phyloP scores from a whole-genome alignment of 257 asterid genomes.

The Datura wrightii region DNA sequence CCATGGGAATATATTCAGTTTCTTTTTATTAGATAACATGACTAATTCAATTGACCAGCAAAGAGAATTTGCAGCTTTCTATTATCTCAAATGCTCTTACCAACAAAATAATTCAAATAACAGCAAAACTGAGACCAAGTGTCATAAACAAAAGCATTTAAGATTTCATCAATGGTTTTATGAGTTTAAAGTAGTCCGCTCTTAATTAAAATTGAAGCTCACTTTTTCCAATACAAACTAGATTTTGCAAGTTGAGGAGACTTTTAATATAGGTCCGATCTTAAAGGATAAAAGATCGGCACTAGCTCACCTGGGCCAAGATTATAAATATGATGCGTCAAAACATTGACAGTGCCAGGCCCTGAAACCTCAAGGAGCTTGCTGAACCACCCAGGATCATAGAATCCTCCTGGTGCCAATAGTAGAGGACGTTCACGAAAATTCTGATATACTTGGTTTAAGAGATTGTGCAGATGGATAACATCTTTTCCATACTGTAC shows the following conservation, averaged over 20 bases:
- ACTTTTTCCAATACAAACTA: background rate
- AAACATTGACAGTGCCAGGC: conserved; percentile 52
- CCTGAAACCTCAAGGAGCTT: conserved; percentile 75
- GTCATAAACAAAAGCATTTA: background rate
- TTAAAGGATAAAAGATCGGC: background rate
- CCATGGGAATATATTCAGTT: background rate
- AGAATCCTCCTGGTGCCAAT: conserved; percentile 95
- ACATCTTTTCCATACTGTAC: conserved; percentile 79
- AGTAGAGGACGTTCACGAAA: conserved; percentile 53
- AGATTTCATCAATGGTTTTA: conserved; percentile 2
- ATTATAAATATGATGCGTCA: conserved; percentile 88
- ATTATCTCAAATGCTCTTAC: background rate
- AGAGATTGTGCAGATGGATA: conserved; percentile 51
- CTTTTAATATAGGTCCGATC: background rate
- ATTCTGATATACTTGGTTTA: conserved; percentile 55
- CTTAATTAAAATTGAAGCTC: background rate
- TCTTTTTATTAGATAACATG: background rate
- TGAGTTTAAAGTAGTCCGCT: background rate
- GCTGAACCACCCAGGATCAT: conserved; percentile 77
- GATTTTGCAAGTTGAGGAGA: background rate
- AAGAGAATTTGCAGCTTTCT: background rate
- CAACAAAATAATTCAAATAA: background rate
- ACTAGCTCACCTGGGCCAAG: conserved; percentile 74
- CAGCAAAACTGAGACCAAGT: background rate
- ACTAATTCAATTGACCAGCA: background rate